Conservation (phyloP, 371 early-diverging fungal genomes). For the Smittium mucronatum region DNA sequence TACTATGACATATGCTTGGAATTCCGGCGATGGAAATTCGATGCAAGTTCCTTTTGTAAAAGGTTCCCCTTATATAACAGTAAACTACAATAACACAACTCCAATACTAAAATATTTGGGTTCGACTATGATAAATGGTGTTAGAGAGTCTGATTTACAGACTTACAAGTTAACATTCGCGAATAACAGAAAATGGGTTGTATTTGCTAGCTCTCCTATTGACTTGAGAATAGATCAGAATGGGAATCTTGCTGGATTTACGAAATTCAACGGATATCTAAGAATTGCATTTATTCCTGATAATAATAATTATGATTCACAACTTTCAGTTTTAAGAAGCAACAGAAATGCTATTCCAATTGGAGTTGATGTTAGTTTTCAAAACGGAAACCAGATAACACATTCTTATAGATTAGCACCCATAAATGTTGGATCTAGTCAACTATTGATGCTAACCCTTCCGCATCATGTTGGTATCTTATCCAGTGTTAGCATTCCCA, state of each 20-base stretch:
- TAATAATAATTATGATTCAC: slow-evolving; percentile 8
- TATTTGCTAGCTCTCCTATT: slow-evolving; percentile 14
- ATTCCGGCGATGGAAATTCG: neutral
- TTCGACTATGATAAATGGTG: neutral
- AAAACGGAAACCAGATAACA: slow-evolving; percentile 14
- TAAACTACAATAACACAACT: slow-evolving; percentile 11
- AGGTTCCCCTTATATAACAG: slow-evolving; percentile 26
- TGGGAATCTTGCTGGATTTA: slow-evolving; percentile 3
- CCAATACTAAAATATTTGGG: slow-evolving; percentile 9
- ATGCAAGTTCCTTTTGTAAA: slow-evolving; percentile 26
- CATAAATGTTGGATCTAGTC: neutral
- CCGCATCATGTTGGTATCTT: slow-evolving; percentile 28
- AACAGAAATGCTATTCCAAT: slow-evolving; percentile 16
- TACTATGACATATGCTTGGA: slow-evolving; percentile 20
- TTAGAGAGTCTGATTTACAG: neutral
- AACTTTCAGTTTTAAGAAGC: slow-evolving; percentile 26
- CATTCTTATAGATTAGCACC: neutral
- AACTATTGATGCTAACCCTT: slow-evolving; percentile 20
- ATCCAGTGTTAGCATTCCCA: slow-evolving; percentile 9
- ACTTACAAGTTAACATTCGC: slow-evolving; percentile 16
- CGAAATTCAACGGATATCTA: slow-evolving; percentile 17
- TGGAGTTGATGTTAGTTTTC: slow-evolving; percentile 18
- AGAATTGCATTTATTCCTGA: slow-evolving; percentile 13
- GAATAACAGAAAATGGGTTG: slow-evolving; percentile 19
- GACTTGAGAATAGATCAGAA: slow-evolving; percentile 7